Base-by-base conservation (phyloP, 768 basidiomycete species). In the Suillus occidentalis region DNA sequence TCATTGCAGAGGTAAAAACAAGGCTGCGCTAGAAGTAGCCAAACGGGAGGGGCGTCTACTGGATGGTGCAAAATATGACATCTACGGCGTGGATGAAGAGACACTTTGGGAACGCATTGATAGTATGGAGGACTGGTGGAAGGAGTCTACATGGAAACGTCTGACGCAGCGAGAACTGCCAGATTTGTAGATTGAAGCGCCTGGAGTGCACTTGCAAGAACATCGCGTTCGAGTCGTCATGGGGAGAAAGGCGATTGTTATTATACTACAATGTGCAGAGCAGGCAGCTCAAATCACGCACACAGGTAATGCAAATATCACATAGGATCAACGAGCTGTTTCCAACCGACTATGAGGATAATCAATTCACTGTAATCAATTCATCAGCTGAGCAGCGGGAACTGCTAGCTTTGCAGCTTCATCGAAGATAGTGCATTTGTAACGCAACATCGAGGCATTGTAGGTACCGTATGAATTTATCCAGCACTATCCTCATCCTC, bases 61-160 rank as follows among this genome's bases (percentile, higher is more conserved):
- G 20, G 80, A 90, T 70, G 89, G 88, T 2, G 90, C 87, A 28
- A 91, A 87, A 72, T 96, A 96, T 73, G 91, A 91, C 71, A 90
- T 94, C 65, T 94, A 95, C 71, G 91, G 91, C 8, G 81, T 93
- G 2, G 89, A 91, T 63, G 95, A 96, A 74, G 93, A 95, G 72
- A 84, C 85, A 1, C 75, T 97, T 16, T 96, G 95, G 89, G 90
- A 90, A 47, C 83, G 89, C 50, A 89, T 97, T 42, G 85, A 90
- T 67, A 81, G 82, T 60, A 91, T 94, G 89, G 87, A 90, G 22
- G 92, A 94, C 47, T 94, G 92, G 93, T 96, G 95, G 94, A 93
- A 87, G 72, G 92, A 95, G 71, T 91, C 87, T 66, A 96, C 94
- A 59, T 97, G 94, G 93, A 87, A 82, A 45, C 81, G 94, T 65